Evolutionary conservation across 257 asterid genomes (phyloP), one percentile per base, ranked within the genome.

Genomic region (Solanum pinnatisectum): DNA sequence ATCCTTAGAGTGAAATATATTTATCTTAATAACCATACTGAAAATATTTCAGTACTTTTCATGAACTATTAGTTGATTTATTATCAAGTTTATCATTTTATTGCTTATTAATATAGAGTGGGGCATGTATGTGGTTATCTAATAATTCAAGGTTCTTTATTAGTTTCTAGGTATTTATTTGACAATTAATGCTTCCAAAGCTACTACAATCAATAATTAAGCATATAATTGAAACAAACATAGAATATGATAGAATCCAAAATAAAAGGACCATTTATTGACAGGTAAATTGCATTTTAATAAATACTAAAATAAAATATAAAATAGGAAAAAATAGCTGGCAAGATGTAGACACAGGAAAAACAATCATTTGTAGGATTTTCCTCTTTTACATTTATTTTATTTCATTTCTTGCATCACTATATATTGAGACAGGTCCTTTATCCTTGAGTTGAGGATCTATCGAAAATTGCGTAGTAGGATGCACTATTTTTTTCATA

Each of bases 201-300:
- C 70, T 82, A 82, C 85, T 82, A 49, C 70, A 36, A 82, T 49
- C 44, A 59, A 82, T 82, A 49, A 82, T 82, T 82, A 82, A 49
- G 67, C 85, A 82, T 18, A 56, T 56, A 46, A 82, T 49, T 82
- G 67, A 82, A 74, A 82, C 85, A 49, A 49, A 82, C 70, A 82
- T 49, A 49, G 70, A 82, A 30, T 82, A 82, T 82, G 86, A 82
- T 82, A 44, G 85, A 44, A 67, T 27, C 40, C 85, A 79, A 18
- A 44, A 44, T 44, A 44, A 63, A 9, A 79, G 67, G 67, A 27
- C 18, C 85, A 63, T 79, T 18, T 27, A 27, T 25, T 79, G 70
- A 32, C 42, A 18, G 40, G 44, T 37, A 32, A 49, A 49, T 32
- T 49, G 37, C 86, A 82, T 1, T 82, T 46, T 82, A 46, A 16